These are phyloP conservation scores for Calocybe cyanea DNA, from an alignment of 768 basidiomycete species.

Conservation along the genomic window DNA sequence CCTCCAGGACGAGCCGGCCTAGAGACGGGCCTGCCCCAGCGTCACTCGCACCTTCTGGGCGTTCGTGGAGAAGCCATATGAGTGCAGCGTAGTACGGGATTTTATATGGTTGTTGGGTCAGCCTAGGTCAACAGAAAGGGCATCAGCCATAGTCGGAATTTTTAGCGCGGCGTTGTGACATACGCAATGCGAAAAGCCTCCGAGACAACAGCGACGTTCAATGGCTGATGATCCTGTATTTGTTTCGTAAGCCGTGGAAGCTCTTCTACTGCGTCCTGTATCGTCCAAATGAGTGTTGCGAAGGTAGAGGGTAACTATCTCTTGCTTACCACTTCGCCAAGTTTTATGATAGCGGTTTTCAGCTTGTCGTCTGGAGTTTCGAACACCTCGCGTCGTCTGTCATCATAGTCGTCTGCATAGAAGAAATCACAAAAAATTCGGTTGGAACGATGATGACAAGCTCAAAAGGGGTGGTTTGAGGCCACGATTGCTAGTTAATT, in stretches of 20 bases:
- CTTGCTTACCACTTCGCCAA: slow-evolving; percentile 76
- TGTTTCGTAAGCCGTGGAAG: slow-evolving; percentile 61
- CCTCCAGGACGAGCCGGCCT: slow-evolving; percentile 74
- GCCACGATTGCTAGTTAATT: slow-evolving; percentile 12
- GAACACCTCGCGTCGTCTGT: slow-evolving; percentile 57
- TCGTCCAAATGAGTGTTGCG: slow-evolving; percentile 5
- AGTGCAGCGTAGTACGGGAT: slow-evolving; percentile 85
- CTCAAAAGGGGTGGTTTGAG: no score
- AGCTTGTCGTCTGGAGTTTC: slow-evolving; percentile 76
- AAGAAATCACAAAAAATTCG: neutral
- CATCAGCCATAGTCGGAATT: neutral
- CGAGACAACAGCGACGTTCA: slow-evolving; percentile 60
- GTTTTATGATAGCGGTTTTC: slow-evolving; percentile 60
- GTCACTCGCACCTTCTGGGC: slow-evolving; percentile 29
- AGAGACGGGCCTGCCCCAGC: slow-evolving; percentile 41
- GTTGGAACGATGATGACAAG: no score
- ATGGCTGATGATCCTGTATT: slow-evolving; percentile 55
- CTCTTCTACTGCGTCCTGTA: slow-evolving; percentile 69
- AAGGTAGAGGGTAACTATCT: neutral
- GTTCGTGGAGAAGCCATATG: slow-evolving; percentile 63
- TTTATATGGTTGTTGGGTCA: slow-evolving; percentile 93
- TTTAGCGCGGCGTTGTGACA: slow-evolving; percentile 13
- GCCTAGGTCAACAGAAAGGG: slow-evolving; percentile 41
- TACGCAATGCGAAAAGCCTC: slow-evolving; percentile 77
- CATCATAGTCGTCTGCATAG: slow-evolving; percentile 62